phyloP scores from a whole-genome alignment of 2,329 filamentous ascomycete genomes.

The Stemphylium beticola region DNA sequence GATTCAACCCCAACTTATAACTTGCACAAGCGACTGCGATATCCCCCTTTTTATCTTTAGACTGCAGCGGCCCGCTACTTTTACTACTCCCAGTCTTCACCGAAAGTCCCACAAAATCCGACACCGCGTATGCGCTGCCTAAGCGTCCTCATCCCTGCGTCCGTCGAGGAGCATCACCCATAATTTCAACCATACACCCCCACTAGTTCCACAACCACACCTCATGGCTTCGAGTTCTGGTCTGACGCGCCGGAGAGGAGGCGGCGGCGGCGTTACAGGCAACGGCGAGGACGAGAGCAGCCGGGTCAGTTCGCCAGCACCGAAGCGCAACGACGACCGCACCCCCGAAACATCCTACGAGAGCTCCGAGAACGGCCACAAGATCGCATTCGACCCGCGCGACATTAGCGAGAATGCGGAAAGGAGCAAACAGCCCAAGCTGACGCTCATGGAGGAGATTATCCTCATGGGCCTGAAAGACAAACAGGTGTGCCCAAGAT shows the following conservation, averaged over 20 bases:
- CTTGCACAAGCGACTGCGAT: conserved; percentile 24
- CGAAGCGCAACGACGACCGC: conserved; percentile 65
- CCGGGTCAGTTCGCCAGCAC: conserved; percentile 70
- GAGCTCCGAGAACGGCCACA: conserved; percentile 91
- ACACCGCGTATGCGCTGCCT: conserved; percentile 42
- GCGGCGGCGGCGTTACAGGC: conserved; percentile 63
- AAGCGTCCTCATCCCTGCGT: conserved; percentile 43
- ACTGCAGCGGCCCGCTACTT: conserved; percentile 13
- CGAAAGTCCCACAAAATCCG: conserved; percentile 19
- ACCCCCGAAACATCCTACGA: conserved; percentile 83
- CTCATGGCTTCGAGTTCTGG: conserved; percentile 73
- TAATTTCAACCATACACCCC: conserved; percentile 41
- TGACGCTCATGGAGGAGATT: conserved; percentile 98
- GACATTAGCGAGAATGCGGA: conserved; percentile 98
- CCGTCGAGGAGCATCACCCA: conserved; percentile 40
- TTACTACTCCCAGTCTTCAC: conserved; percentile 14
- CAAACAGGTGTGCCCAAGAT: conserved; percentile 76
- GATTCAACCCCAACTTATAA: conserved; percentile 28
- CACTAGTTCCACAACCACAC: conserved; percentile 37
- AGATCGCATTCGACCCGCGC: conserved; percentile 95
- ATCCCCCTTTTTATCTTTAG: conserved; percentile 27
- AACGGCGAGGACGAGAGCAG: conserved; percentile 67
- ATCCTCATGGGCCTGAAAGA: conserved; percentile 95
- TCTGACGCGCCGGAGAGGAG: conserved; percentile 73
- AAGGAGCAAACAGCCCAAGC: conserved; percentile 95